Percentiles rank a stretch among this genome's conserved stretches.
phyloP scores from a whole-genome alignment of 192 early-diverging fungal genomes.

The Linderina pennispora region DNA sequence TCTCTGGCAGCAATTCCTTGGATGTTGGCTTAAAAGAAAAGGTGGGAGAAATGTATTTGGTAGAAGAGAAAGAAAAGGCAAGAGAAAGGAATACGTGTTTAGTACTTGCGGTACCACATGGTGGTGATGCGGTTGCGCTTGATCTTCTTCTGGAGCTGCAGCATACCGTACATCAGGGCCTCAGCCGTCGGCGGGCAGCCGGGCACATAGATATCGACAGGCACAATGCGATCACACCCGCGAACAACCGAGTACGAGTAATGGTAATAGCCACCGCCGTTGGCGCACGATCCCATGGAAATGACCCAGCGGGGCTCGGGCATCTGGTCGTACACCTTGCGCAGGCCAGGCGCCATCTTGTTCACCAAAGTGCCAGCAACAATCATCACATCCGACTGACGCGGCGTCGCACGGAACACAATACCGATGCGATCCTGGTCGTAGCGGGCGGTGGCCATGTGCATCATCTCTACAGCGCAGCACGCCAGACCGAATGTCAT shows the following conservation, averaged over 20 bases:
- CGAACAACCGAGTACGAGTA: constrained; percentile 95
- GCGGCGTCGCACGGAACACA: constrained; percentile 93
- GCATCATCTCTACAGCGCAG: constrained; percentile 99
- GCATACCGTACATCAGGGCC: constrained; percentile 91
- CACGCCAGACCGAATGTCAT: constrained; percentile 91
- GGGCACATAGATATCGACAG: constrained; percentile 93
- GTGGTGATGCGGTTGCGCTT: constrained; percentile 68
- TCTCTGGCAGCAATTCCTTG: too few relatives aligned
- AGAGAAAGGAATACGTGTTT: constrained; percentile 4
- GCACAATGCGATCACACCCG: constrained; percentile 94
- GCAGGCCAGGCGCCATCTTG: constrained; percentile 93
- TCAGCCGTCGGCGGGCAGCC: constrained; percentile 97
- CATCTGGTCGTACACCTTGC: constrained; percentile 78
- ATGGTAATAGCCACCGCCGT: constrained; percentile 98
- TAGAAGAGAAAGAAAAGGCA: neutral
- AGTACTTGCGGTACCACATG: constrained; percentile 76
- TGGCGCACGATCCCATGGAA: constrained; percentile 97
- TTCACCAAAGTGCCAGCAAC: constrained; percentile 97
- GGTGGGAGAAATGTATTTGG: neutral
- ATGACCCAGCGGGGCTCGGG: constrained; percentile 98
- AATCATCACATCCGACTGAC: constrained; percentile 99
- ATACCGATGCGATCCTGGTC: constrained; percentile 98
- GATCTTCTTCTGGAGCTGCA: constrained; percentile 99
- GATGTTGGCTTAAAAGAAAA: neutral
- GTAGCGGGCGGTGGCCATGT: constrained; percentile 93